A percentile compares a stretch with the other conserved stretches of the same genome.
Conservation (phyloP, 2,329 filamentous ascomycete genomes). For the Ilyonectria destructans region DNA sequence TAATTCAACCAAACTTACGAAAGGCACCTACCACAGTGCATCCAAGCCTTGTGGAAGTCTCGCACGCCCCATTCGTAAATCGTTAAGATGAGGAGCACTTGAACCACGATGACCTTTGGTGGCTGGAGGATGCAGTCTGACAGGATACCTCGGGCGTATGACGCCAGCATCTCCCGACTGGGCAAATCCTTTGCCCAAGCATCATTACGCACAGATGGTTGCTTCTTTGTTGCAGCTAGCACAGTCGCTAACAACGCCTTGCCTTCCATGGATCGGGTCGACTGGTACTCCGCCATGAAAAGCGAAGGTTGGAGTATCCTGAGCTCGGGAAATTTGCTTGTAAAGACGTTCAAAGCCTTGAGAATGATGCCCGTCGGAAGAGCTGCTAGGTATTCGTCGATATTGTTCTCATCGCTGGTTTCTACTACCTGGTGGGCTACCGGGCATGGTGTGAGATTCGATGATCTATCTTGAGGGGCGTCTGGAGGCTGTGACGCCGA, state of each 20-base stretch:
- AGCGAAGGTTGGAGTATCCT: slow-evolving; percentile 54
- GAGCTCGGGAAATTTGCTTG: slow-evolving; percentile 54
- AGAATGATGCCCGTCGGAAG: slow-evolving; percentile 49
- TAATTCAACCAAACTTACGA: accelerated
- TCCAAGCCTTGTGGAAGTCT: slow-evolving; percentile 62
- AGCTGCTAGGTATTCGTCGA: slow-evolving; percentile 47
- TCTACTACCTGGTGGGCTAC: slow-evolving; percentile 5
- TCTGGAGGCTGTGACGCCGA: slow-evolving; percentile 1
- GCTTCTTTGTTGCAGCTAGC: slow-evolving; percentile 39
- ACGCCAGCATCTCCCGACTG: slow-evolving; percentile 33
- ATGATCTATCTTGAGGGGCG: background rate
- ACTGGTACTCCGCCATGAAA: slow-evolving; percentile 48
- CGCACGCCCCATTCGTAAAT: slow-evolving; percentile 61
- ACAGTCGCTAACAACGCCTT: slow-evolving; percentile 44
- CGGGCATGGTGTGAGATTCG: slow-evolving; percentile 6
- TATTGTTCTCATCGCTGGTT: slow-evolving; percentile 5
- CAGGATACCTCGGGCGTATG: slow-evolving; percentile 33
- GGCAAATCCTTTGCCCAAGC: slow-evolving; percentile 32
- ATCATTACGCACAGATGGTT: slow-evolving; percentile 30
- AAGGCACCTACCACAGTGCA: slow-evolving; percentile 50
- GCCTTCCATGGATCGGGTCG: slow-evolving; percentile 42
- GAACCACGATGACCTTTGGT: slow-evolving; percentile 52
- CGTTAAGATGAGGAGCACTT: slow-evolving; percentile 58
- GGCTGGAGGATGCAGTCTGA: slow-evolving; percentile 39
- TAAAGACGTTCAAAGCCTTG: slow-evolving; percentile 54